Evolutionary conservation across 2,329 filamentous ascomycete species (phyloP).

Genomic region (Didymella pinodella): DNA sequence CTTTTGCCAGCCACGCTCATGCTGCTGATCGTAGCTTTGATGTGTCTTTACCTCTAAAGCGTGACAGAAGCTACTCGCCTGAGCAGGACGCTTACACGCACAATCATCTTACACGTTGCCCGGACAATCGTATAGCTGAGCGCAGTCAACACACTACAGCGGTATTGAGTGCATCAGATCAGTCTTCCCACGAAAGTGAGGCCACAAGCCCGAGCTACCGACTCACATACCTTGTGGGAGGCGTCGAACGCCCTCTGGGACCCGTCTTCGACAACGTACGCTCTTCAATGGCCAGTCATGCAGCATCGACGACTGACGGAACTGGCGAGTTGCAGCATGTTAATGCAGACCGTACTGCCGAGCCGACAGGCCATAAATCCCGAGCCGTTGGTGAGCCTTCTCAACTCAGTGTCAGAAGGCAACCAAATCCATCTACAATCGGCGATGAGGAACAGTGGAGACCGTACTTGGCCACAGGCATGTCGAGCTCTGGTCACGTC

Average conservation of each 20-base stretch:
- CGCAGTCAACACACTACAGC: background rate
- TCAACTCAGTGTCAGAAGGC: slow-evolving; percentile 1
- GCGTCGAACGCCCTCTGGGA: slow-evolving; percentile 28
- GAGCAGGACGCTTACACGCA: slow-evolving; percentile 10
- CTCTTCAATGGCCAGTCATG: slow-evolving; percentile 13
- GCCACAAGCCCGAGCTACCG: slow-evolving; percentile 20
- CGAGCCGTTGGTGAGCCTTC: slow-evolving; percentile 5
- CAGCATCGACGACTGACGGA: slow-evolving; percentile 15
- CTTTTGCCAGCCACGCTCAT: background rate
- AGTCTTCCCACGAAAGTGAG: slow-evolving; percentile 12
- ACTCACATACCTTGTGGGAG: slow-evolving; percentile 28
- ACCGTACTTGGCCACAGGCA: slow-evolving; percentile 32
- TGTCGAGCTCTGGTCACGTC: slow-evolving; percentile 33
- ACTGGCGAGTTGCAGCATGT: slow-evolving; percentile 26
- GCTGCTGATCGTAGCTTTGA: background rate
- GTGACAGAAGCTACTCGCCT: slow-evolving; percentile 9
- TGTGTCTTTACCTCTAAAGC: background rate
- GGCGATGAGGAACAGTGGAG: slow-evolving; percentile 43
- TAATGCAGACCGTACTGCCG: slow-evolving; percentile 13
- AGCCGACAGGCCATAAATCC: background rate
- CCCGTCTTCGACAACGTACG: slow-evolving; percentile 29
- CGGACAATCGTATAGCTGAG: background rate
- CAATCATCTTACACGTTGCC: background rate
- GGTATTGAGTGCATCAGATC: background rate
- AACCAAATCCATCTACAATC: slow-evolving; percentile 20